Percentiles rank a stretch among this genome's conserved stretches.
Evolutionary conservation across 352 stramenopile species (phyloP).

Genomic region (Globisporangium nagaii): DNA sequence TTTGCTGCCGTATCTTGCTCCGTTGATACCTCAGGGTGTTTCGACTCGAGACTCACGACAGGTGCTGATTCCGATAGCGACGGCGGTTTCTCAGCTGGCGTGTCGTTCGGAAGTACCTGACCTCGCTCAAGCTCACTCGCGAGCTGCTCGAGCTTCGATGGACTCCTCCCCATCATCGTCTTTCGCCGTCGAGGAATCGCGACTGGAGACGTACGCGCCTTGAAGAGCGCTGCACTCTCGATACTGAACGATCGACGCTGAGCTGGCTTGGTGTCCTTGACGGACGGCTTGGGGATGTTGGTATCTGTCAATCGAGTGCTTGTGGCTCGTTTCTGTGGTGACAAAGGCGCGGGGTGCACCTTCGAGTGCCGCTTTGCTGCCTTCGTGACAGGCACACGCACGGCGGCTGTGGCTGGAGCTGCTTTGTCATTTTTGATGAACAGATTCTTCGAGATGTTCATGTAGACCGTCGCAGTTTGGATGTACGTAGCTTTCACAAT

Average conservation of each 20-base stretch:
- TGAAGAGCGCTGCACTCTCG: background rate
- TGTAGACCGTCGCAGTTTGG: conserved; percentile 22
- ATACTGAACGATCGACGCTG: conserved; percentile 1
- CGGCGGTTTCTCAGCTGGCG: background rate
- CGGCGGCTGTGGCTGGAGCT: background rate
- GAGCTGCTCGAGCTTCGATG: background rate
- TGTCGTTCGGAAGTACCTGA: background rate
- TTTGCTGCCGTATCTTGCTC: background rate
- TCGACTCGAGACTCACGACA: no score
- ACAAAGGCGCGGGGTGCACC: background rate
- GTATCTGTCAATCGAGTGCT: background rate
- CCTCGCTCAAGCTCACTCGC: background rate
- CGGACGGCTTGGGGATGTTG: background rate
- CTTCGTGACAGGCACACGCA: background rate
- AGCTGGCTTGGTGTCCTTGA: background rate
- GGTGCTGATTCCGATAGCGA: background rate
- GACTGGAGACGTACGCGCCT: background rate
- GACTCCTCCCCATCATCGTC: background rate
- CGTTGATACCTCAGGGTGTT: no score
- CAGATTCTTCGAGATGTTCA: conserved; percentile 68
- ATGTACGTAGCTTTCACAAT: conserved; percentile 34
- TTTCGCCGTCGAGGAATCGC: background rate
- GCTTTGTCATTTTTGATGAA: conserved; percentile 44
- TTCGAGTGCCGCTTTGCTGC: background rate
- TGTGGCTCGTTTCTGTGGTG: background rate